Conservation (phyloP, 257 asterid species). For the Nicotiana tabacum region DNA sequence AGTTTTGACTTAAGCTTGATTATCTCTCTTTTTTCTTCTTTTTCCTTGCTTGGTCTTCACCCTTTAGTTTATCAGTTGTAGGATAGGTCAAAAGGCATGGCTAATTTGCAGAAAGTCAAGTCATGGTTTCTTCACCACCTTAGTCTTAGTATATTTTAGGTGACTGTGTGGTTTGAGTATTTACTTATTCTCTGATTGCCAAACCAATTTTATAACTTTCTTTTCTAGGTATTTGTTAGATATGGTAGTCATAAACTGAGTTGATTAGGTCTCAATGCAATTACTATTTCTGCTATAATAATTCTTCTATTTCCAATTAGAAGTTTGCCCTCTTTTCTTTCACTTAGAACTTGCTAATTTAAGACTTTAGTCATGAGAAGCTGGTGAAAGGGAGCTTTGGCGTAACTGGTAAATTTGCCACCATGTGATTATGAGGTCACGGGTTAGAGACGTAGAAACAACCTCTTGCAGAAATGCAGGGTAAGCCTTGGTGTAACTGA, state of each 20-base stretch:
- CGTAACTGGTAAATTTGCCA: too few species aligned
- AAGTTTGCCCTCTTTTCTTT: neutral
- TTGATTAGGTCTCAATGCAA: neutral
- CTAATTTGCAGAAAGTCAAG: too few species aligned
- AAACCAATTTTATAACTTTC: neutral
- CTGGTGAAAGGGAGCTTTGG: too few species aligned
- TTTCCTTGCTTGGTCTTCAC: neutral
- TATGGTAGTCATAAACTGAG: too few species aligned
- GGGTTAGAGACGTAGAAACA: too few species aligned
- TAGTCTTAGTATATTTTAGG: neutral
- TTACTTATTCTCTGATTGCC: neutral
- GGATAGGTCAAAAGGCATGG: too few species aligned
- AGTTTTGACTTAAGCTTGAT: neutral
- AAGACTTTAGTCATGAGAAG: too few species aligned
- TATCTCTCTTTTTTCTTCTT: neutral
- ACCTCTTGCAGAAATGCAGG: too few species aligned
- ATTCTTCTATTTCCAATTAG: neutral
- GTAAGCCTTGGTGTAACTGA: too few species aligned
- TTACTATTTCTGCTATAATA: neutral
- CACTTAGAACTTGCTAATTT: neutral
- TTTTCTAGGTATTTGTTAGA: neutral
- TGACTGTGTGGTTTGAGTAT: neutral
- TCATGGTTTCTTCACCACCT: neutral
- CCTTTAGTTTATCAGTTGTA: neutral
- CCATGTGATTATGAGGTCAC: too few species aligned